Percentiles rank a stretch among this genome's conserved stretches.
Evolutionary conservation across 768 basidiomycete genomes (phyloP).

Genomic region (Pulveroboletus sp.): DNA sequence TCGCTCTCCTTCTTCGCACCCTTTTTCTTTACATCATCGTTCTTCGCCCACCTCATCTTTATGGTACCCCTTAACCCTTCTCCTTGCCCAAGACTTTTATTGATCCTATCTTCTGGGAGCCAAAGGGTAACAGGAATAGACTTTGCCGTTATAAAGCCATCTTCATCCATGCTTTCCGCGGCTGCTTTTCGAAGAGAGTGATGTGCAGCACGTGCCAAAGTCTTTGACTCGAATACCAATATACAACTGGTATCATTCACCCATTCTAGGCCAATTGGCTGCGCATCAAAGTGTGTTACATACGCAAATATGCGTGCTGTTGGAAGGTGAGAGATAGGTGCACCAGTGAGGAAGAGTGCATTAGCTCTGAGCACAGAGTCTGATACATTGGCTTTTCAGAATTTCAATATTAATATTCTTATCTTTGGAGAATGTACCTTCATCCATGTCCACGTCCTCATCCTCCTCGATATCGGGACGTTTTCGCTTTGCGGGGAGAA

Average conservation of each 20-base stretch:
- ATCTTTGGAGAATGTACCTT: constrained; percentile 25
- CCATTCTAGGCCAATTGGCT: constrained; percentile 80
- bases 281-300: constrained; percentile 69
- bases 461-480: constrained; percentile 39
- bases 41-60: constrained; percentile 71
- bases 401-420: not conserved
- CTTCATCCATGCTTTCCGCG: constrained; percentile 46
- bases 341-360: constrained; percentile 67
- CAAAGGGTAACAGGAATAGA: constrained; percentile 69
- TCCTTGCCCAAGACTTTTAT: constrained; percentile 62
- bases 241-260: constrained; percentile 80
- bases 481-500: constrained; percentile 39
- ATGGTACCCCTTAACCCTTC: constrained; percentile 63
- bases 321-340: constrained; percentile 69
- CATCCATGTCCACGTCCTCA: constrained; percentile 32
- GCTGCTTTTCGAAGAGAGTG: constrained; percentile 47
- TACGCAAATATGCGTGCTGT: constrained; percentile 80
- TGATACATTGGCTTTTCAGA: constrained; percentile 17
- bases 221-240: constrained; percentile 61
- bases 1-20: constrained; percentile 69
- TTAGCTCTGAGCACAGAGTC: constrained; percentile 52
- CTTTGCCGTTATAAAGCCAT: constrained; percentile 58
- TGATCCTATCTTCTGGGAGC: constrained; percentile 78
- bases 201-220: constrained; percentile 49
- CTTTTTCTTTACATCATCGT: constrained; percentile 70